Evolutionary conservation across 2,329 filamentous ascomycete species (phyloP).

Genomic region (Alternaria sp.): DNA sequence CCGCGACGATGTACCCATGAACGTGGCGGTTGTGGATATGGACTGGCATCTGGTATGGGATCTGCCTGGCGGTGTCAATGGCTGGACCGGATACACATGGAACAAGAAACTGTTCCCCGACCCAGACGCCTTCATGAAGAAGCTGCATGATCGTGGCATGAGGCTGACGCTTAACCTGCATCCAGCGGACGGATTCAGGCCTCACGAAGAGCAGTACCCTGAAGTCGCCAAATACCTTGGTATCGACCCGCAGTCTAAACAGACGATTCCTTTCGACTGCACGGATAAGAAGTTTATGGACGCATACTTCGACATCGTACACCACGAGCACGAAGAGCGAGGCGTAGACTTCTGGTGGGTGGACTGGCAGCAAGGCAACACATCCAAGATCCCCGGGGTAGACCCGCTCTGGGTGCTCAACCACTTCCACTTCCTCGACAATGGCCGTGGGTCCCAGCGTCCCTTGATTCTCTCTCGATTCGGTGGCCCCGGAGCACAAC

Average conservation of each 20-base stretch:
- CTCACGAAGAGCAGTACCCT: constrained; percentile 63
- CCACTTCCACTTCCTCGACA: constrained; percentile 68
- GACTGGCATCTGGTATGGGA: constrained; percentile 66
- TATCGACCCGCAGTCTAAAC: constrained; percentile 57
- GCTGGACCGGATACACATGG: constrained; percentile 70
- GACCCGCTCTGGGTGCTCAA: constrained; percentile 71
- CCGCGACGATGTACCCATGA: constrained; percentile 60
- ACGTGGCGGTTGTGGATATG: constrained; percentile 69
- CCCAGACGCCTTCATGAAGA: constrained; percentile 58
- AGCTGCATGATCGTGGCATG: constrained; percentile 60
- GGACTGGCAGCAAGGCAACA: constrained; percentile 69
- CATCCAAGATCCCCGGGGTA: constrained; percentile 62
- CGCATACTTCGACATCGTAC: constrained; percentile 65
- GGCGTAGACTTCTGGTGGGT: constrained; percentile 72
- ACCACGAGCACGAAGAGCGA: constrained; percentile 61
- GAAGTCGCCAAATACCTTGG: constrained; percentile 60
- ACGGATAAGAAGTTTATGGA: constrained; percentile 61
- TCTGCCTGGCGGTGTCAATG: constrained; percentile 46
- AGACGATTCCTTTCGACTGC: constrained; percentile 63
- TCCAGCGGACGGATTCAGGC: constrained; percentile 64
- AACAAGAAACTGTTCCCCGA: constrained; percentile 64
- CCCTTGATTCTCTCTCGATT: constrained; percentile 67
- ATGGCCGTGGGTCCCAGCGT: constrained; percentile 49
- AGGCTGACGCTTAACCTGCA: constrained; percentile 67
- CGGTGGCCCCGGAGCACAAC: constrained; percentile 67